These are phyloP conservation scores for Sphaerobolus stellatus DNA, from an alignment of 1,284 basidiomycete genomes.

Conservation along the genomic window DNA sequence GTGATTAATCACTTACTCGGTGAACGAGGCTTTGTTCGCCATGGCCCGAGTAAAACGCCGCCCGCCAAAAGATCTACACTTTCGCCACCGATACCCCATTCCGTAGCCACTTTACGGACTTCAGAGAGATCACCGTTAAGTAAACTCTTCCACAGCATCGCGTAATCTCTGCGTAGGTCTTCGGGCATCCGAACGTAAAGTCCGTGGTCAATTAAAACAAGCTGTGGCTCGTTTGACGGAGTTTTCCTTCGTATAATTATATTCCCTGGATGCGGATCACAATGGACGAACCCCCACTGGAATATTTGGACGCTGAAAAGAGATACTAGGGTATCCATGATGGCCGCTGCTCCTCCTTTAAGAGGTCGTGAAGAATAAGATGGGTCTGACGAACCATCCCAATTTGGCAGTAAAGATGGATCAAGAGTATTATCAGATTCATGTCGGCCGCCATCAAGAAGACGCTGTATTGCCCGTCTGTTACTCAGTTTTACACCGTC, in stretches of 20 bases:
- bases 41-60: slow-evolving; percentile 65
- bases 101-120: slow-evolving; percentile 60
- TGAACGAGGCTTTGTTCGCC: slow-evolving; percentile 28
- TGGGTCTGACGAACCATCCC: slow-evolving; percentile 29
- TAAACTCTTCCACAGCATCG: slow-evolving; percentile 75
- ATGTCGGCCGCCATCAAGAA: slow-evolving; percentile 54
- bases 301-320: slow-evolving; percentile 85
- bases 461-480: slow-evolving; percentile 48
- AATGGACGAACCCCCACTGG: slow-evolving; percentile 84
- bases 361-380: slow-evolving; percentile 23
- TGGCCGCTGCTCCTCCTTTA: slow-evolving; percentile 61
- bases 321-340: slow-evolving; percentile 81
- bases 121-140: slow-evolving; percentile 66
- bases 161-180: slow-evolving; percentile 71
- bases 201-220: slow-evolving; percentile 46
- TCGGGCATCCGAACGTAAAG: slow-evolving; percentile 51
- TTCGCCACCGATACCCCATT: slow-evolving; percentile 71
- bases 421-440: slow-evolving; percentile 2
- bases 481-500: slow-evolving; percentile 80
- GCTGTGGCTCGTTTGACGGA: slow-evolving; percentile 66
- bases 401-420: slow-evolving; percentile 15
- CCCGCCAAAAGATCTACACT: slow-evolving; percentile 76
- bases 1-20: not conserved
- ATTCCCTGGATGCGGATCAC: slow-evolving; percentile 73
- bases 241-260: slow-evolving; percentile 72